Percentiles rank a stretch among this genome's conserved stretches.
These are phyloP conservation scores for Penicillium diatomitis DNA, from an alignment of 495 filamentous ascomycete species.

Conservation along the genomic window DNA sequence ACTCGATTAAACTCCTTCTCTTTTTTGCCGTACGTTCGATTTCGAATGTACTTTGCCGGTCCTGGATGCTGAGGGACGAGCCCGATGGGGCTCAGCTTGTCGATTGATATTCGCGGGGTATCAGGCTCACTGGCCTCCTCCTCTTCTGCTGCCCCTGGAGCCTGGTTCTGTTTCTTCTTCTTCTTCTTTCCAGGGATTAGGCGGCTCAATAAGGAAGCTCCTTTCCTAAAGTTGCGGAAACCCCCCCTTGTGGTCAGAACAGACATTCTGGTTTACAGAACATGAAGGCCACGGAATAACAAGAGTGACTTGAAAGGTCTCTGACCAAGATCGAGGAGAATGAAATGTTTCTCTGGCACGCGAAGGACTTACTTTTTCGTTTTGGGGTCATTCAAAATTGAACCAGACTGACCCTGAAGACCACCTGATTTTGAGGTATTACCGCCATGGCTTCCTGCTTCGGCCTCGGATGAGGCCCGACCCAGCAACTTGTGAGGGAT, in stretches of 20 bases:
- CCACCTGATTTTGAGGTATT: constrained; percentile 26
- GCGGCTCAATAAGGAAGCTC: constrained; percentile 83
- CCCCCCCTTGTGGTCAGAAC: too few species aligned
- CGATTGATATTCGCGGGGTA: constrained; percentile 62
- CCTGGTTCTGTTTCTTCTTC: constrained; percentile 30
- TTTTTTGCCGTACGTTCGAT: constrained; percentile 73
- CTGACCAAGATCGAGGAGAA: too few species aligned
- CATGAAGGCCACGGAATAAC: too few species aligned
- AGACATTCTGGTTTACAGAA: too few species aligned
- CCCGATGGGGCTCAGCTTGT: constrained; percentile 74
- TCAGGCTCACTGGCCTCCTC: constrained; percentile 68
- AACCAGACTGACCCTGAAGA: constrained; percentile 30
- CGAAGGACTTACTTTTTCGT: constrained; percentile 57
- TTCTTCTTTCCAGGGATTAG: constrained; percentile 75
- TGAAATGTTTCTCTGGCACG: too few species aligned
- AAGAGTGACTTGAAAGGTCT: too few species aligned
- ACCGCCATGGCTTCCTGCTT: constrained; percentile 43
- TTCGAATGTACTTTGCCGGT: constrained; percentile 84
- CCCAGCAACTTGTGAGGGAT: constrained; percentile 59
- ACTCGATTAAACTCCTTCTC: constrained; percentile 73
- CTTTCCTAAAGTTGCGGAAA: constrained; percentile 48
- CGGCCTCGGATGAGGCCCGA: constrained; percentile 42
- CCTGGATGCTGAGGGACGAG: constrained; percentile 84
- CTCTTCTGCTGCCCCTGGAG: constrained; percentile 51
- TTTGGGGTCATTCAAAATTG: constrained; percentile 39